phyloP scores from a whole-genome alignment of 371 early-diverging fungal species.

The Synchytrium microbalum region DNA sequence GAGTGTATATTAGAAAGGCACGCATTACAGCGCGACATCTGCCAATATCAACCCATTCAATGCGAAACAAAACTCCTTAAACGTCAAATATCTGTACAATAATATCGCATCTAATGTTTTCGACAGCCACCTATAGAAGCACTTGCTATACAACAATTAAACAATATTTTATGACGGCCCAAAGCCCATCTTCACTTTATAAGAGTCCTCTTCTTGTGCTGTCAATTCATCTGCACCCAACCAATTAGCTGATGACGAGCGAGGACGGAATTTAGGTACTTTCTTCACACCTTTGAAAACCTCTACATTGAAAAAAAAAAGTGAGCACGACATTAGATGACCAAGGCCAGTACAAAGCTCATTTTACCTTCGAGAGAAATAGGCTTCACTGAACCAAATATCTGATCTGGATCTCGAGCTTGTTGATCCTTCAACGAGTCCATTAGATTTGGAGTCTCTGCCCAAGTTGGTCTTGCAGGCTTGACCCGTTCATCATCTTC shows the following conservation, averaged over 20 bases:
- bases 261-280: slow-evolving; percentile 19
- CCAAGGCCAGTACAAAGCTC: not conserved
- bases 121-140: too few species aligned
- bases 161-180: not conserved
- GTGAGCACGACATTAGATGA: slow-evolving; percentile 1
- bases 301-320: slow-evolving; percentile 13
- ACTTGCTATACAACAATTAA: too few species aligned
- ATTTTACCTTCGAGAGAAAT: slow-evolving; percentile 15
- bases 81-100: too few species aligned
- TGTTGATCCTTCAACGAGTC: slow-evolving; percentile 15
- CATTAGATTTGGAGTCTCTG: slow-evolving; percentile 20
- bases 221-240: slow-evolving; percentile 16
- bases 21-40: too few species aligned
- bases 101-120: too few species aligned
- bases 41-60: too few species aligned
- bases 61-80: too few species aligned
- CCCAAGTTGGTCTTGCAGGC: slow-evolving; percentile 18
- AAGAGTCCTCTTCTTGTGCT: slow-evolving; percentile 19
- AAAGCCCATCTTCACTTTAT: slow-evolving; percentile 25
- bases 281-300: slow-evolving; percentile 15
- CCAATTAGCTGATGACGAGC: slow-evolving; percentile 23
- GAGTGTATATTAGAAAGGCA: too few species aligned
- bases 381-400: slow-evolving; percentile 22
- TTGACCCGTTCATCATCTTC: slow-evolving; percentile 10
- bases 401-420: slow-evolving; percentile 17